These are phyloP conservation scores for Corniculantispora saksenae DNA, from an alignment of 2,329 filamentous ascomycete genomes.

Conservation along the genomic window DNA sequence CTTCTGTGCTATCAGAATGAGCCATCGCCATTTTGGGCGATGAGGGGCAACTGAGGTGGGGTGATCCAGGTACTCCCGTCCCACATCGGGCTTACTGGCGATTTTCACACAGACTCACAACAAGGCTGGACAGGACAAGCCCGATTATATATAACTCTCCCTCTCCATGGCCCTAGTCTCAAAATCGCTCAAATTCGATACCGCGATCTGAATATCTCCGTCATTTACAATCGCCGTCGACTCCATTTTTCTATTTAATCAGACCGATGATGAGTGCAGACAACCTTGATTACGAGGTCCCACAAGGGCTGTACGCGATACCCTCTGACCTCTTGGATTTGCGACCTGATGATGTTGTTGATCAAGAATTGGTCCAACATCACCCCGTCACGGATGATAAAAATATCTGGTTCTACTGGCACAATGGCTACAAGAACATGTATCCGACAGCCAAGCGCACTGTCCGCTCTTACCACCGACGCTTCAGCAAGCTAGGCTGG, in stretches of 20 bases:
- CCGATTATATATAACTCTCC: no score
- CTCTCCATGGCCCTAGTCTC: no score
- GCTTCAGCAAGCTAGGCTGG: slow-evolving; percentile 55
- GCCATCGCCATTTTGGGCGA: not conserved
- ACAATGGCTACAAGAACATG: slow-evolving; percentile 49
- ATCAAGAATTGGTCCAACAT: slow-evolving; percentile 42
- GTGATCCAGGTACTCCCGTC: not conserved
- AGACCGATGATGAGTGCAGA: not conserved
- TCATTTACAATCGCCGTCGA: not conserved
- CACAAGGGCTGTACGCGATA: slow-evolving; percentile 42
- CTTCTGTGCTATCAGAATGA: not conserved
- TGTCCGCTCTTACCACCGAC: slow-evolving; percentile 54
- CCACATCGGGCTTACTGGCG: no score
- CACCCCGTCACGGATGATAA: slow-evolving; percentile 44
- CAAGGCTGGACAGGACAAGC: no score
- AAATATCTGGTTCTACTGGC: slow-evolving; percentile 62
- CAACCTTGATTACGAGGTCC: slow-evolving; percentile 2
- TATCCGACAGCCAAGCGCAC: slow-evolving; percentile 55
- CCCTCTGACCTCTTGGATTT: slow-evolving; percentile 43
- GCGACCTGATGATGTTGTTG: slow-evolving; percentile 47
- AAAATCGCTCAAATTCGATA: no score
- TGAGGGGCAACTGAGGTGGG: not conserved
- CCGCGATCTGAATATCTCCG: not conserved
- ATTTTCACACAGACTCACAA: no score
- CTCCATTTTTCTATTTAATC: not conserved